Conservation (phyloP, 2,329 filamentous ascomycete genomes). For the Ilyonectria robusta region DNA sequence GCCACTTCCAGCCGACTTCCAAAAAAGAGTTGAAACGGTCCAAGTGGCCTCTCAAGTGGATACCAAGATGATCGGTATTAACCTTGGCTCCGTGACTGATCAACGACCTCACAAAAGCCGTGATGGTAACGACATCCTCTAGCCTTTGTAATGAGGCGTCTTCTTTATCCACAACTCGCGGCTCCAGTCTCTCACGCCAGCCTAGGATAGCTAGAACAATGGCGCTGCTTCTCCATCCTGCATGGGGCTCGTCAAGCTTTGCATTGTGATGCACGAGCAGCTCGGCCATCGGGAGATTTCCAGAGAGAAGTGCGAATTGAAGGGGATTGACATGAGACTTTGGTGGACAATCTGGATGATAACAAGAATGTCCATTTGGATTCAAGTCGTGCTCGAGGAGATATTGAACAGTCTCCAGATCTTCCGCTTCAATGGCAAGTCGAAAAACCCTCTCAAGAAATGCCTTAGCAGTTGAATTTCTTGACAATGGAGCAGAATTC, state of each 20-base stretch:
- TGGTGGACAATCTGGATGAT: background rate
- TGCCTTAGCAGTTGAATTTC: background rate
- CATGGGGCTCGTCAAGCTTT: background rate
- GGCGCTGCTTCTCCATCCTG: background rate
- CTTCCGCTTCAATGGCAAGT: background rate
- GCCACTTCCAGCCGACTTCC: background rate
- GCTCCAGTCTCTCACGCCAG: background rate
- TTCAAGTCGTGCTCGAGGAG: background rate
- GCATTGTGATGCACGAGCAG: background rate
- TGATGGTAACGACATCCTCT: background rate
- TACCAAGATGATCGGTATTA: background rate
- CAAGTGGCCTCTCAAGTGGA: background rate
- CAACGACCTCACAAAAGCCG: background rate
- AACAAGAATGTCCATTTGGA: background rate
- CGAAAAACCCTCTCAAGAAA: slow-evolving; percentile 1
- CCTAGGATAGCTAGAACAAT: background rate
- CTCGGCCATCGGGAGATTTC: background rate
- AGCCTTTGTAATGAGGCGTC: background rate
- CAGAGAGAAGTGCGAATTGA: background rate
- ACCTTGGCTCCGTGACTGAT: background rate
- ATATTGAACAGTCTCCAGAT: background rate
- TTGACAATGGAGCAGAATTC: background rate
- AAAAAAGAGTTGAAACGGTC: too few relatives aligned
- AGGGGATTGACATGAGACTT: background rate
- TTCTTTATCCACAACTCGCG: background rate